Conservation (phyloP, 106 monocot species). For the Allium sativum region DNA sequence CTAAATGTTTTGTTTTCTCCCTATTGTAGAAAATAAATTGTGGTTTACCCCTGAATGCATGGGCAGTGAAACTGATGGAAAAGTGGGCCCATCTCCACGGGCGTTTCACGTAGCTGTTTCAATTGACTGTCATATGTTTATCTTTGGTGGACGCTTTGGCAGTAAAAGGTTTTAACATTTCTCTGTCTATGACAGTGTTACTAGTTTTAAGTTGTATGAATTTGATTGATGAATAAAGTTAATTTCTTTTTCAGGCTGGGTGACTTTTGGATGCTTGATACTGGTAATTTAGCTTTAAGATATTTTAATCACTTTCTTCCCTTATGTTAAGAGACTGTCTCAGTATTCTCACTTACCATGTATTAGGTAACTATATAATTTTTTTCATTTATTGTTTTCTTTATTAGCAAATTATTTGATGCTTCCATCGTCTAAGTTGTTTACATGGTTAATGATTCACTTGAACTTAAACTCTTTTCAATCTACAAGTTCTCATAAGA, state of each 20-base stretch:
- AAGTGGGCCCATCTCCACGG: conserved; percentile 59
- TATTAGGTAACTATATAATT: not conserved
- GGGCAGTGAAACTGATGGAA: conserved; percentile 62
- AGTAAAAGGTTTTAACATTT: conserved; percentile 46
- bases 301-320: not conserved
- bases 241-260: conserved; percentile 58
- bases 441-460: not conserved
- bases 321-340: not conserved
- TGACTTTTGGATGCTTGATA: conserved; percentile 99
- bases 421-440: not conserved
- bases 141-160: conserved; percentile 84
- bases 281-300: conserved; percentile 33
- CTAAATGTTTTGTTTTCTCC: conserved; percentile 5
- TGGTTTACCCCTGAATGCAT: conserved; percentile 88
- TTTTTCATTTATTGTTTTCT: too few relatives aligned
- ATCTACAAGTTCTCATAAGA: not conserved
- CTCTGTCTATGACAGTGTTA: not conserved
- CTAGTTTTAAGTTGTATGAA: not conserved
- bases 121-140: conserved; percentile 91
- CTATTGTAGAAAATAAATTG: conserved; percentile 60
- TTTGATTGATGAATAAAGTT: not conserved
- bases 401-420: too few relatives aligned
- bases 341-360: not conserved
- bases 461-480: not conserved
- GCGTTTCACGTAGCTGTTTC: conserved; percentile 87